phyloP scores from a whole-genome alignment of 1,139 yeast genomes.

The Pichia sp. region DNA sequence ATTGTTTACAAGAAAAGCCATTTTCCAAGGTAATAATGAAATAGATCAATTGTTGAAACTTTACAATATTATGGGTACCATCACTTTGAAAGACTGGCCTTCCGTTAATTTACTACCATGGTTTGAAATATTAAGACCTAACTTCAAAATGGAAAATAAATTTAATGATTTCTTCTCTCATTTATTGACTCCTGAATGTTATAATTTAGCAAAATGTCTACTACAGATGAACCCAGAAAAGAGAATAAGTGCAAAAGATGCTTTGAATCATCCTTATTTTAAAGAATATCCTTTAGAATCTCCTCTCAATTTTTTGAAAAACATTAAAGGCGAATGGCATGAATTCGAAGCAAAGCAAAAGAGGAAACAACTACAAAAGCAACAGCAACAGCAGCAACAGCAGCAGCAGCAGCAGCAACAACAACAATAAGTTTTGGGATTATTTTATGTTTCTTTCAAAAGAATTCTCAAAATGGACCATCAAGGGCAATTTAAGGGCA shows the following conservation, averaged over 20 bases:
- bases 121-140: conserved; percentile 79
- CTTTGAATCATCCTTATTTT: conserved; percentile 65
- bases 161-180: conserved; percentile 44
- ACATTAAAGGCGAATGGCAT: conserved; percentile 83
- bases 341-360: conserved; percentile 91
- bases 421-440: background rate
- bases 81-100: conserved; percentile 73
- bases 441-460: no score
- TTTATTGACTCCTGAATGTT: conserved; percentile 47
- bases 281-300: conserved; percentile 58
- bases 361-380: conserved; percentile 53
- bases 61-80: conserved; percentile 83
- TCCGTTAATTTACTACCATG: conserved; percentile 72
- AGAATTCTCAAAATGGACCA: no score
- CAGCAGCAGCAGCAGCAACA: conserved; percentile 13
- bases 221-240: conserved; percentile 61
- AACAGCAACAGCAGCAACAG: conserved; percentile 12
- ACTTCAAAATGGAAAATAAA: conserved; percentile 37
- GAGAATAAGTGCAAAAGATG: conserved; percentile 57
- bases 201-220: conserved; percentile 58
- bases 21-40: conserved; percentile 86
- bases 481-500: no score
- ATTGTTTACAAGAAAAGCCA: conserved; percentile 64
- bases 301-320: conserved; percentile 48
- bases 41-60: conserved; percentile 74